Evolutionary conservation across 495 filamentous ascomycete species (phyloP).

Genomic region (Aspergillus campestris): DNA sequence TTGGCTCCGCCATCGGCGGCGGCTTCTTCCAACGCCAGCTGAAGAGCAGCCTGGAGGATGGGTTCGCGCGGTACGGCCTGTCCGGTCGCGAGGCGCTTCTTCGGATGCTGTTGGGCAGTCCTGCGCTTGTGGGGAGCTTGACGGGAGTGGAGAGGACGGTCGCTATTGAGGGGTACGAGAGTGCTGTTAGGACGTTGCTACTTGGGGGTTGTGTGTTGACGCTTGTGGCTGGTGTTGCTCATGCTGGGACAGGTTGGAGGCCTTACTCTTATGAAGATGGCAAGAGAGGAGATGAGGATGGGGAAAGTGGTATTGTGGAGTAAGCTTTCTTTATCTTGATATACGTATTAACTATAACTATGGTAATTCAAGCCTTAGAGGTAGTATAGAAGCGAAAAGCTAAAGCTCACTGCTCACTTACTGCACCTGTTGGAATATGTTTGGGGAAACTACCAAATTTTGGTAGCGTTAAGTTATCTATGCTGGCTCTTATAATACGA

Average conservation of each 20-base stretch:
- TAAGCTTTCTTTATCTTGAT: neutral
- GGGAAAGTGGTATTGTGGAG: no score
- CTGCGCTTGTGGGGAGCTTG: conserved; percentile 49
- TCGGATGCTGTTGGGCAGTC: conserved; percentile 57
- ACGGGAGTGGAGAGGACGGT: conserved; percentile 44
- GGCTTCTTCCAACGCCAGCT: conserved; percentile 61
- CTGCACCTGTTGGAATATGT: no score
- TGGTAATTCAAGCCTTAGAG: neutral
- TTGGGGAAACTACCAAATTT: no score
- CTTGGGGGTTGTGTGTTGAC: conserved; percentile 47
- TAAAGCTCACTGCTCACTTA: no score
- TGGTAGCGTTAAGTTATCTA: no score
- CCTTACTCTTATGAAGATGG: conserved; percentile 5
- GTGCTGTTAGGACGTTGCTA: conserved; percentile 50
- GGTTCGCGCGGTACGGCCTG: conserved; percentile 47
- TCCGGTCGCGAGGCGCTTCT: conserved; percentile 45
- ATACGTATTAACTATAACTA: neutral
- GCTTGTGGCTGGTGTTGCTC: conserved; percentile 45
- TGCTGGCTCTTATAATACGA: conserved; percentile 16
- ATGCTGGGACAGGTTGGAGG: conserved; percentile 64
- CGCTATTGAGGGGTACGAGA: conserved; percentile 56
- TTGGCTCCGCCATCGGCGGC: conserved; percentile 68
- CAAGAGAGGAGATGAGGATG: conserved; percentile 2
- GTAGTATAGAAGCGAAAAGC: no score
- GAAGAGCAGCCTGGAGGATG: conserved; percentile 42